Base-by-base conservation (phyloP, 768 basidiomycete genomes). In the Leccinum olivaceopallidum region DNA sequence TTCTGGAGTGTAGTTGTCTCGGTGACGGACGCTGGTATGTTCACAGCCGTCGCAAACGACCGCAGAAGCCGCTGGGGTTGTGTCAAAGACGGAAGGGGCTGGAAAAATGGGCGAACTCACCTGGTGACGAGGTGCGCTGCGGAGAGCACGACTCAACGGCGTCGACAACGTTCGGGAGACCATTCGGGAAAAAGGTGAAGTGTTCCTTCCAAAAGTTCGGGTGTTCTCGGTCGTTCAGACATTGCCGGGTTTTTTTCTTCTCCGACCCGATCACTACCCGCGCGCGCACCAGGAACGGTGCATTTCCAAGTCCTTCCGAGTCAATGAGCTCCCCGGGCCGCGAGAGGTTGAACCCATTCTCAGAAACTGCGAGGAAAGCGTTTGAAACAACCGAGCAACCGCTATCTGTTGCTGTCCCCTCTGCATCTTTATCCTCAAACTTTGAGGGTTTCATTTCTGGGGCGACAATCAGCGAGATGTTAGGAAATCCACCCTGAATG, bases 1-100 rank as follows among this genome's bases (percentile, higher is more conserved):
- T 97, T 98, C 14, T 92, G 81, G 57, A 99, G 89, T 6, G 94
- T 96, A 28, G 95, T 89, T 62, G 94, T 86, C 77, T 98, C 88
- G 50, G 94, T 97, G 64, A 89, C 80, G 56, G 96, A 95, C 55
- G 83, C 78, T 48, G 81, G 77, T 62, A 82, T 69, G 75, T 84
- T 85, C 67, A 82, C 84, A 60, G 85, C 83, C 62, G 91, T 92
- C 68, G 91, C 91, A 70, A 90, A 90, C 66, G 83, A 80, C 72
- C 90, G 85, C 73, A 87, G 73, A 55, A 82, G 72, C 62, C 83
- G 80, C 82, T 85, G 66, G 1, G 10, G 14, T 16, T 28, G 39
- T 10, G 48, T 67, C 32, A 70, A 57, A 32, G 9, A 51, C 52
- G 36, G 20, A 51, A 2, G 34, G 20, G 9, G 2, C 10, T 6